Percentiles rank a stretch among this genome's conserved stretches.
phyloP scores from a whole-genome alignment of 306 rosid genomes.

The Elaeagnus macrophylla region DNA sequence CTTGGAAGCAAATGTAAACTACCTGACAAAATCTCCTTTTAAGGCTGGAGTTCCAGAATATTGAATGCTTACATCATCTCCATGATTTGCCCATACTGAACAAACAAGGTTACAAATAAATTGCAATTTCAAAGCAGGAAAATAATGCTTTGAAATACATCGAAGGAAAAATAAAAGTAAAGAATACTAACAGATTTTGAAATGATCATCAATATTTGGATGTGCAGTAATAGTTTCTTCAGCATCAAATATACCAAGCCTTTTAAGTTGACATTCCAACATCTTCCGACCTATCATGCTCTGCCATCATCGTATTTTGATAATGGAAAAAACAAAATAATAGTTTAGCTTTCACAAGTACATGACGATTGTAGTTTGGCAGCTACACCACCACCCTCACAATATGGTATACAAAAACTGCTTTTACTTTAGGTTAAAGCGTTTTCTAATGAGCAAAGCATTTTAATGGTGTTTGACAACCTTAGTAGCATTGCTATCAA shows the following conservation, averaged over 20 bases:
- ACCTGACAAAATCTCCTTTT: conserved; percentile 96
- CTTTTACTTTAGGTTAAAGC: too few species aligned
- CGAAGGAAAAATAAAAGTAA: conserved; percentile 9
- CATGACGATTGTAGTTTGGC: too few species aligned
- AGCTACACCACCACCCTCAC: too few species aligned
- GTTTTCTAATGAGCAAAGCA: too few species aligned
- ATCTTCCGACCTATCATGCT: conserved; percentile 84
- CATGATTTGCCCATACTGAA: conserved; percentile 99
- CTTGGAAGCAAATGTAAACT: neutral
- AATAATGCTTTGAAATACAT: too few species aligned
- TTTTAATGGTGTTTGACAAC: too few species aligned
- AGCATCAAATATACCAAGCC: conserved; percentile 88
- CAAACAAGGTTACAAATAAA: conserved; percentile 2
- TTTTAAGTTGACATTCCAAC: conserved; percentile 89
- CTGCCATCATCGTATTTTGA: conserved; percentile 44
- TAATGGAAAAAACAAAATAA: neutral
- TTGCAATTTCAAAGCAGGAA: conserved; percentile 10
- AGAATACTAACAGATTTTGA: conserved; percentile 62
- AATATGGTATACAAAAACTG: too few species aligned
- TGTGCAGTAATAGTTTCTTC: conserved; percentile 92
- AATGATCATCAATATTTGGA: conserved; percentile 73
- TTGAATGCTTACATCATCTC: conserved; percentile 87
- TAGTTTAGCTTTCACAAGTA: too few species aligned
- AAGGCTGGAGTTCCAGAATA: conserved; percentile 95
- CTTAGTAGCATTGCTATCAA: too few species aligned